phyloP scores from a whole-genome alignment of 441 rosid genomes.

The Hura crepitans region DNA sequence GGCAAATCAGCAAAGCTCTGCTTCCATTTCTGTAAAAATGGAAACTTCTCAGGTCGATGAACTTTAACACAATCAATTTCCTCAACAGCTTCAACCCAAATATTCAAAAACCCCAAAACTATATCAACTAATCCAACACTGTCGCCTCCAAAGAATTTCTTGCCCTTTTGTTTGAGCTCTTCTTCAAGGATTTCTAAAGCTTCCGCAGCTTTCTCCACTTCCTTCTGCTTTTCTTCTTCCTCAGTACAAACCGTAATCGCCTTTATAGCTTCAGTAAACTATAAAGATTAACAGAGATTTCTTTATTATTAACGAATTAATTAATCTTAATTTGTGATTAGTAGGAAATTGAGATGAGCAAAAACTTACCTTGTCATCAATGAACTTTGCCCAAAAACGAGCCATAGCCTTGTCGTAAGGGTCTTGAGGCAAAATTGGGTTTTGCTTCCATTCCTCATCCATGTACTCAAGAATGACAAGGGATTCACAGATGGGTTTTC shows the following conservation, averaged over 20 bases:
- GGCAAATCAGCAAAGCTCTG: constrained; percentile 2
- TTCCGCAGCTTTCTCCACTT: constrained; percentile 8
- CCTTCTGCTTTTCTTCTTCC: constrained; percentile 12
- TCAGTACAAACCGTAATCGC: neutral
- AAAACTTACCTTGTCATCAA: constrained; percentile 9
- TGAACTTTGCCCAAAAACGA: constrained; percentile 14
- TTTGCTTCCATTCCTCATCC: constrained; percentile 14
- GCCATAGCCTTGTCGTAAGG: constrained; percentile 15
- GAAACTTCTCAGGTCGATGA: constrained; percentile 3
- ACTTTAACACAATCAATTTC: constrained; percentile 24
- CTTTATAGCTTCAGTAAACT: constrained; percentile 1
- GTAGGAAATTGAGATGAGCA: neutral
- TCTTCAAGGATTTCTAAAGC: constrained; percentile 16
- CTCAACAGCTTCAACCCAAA: constrained; percentile 25
- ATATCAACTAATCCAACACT: constrained; percentile 37
- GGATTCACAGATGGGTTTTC: constrained; percentile 22
- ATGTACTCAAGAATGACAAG: constrained; percentile 16
- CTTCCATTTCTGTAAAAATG: constrained; percentile 8
- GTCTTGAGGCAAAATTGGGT: constrained; percentile 13
- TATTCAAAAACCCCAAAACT: constrained; percentile 5
- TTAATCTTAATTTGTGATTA: neutral
- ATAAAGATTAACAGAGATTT: neutral
- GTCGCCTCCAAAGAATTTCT: constrained; percentile 43
- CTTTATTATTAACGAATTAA: no score
- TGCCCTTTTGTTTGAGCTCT: constrained; percentile 20